A percentile compares a stretch with the other conserved stretches of the same genome.
Evolutionary conservation across 805 yeast genomes (phyloP).

Genomic region (Wickerhamomyces bovis): DNA sequence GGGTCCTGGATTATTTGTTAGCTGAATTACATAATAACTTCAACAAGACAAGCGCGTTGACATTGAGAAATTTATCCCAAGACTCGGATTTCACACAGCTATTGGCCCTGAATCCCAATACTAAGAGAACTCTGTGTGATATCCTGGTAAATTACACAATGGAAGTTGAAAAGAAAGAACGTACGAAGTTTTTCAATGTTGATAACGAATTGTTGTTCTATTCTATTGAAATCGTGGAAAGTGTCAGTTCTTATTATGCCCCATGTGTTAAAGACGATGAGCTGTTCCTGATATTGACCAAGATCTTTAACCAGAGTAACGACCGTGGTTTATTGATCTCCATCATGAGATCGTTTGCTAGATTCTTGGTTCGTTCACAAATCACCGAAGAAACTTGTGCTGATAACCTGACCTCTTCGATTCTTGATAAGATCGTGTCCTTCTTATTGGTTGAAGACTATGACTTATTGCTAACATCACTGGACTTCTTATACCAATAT

Average conservation of each 20-base stretch:
- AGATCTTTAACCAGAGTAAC: constrained; percentile 41
- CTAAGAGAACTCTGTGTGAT: constrained; percentile 39
- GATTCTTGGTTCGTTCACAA: constrained; percentile 62
- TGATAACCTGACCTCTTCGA: constrained; percentile 36
- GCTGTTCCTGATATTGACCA: constrained; percentile 50
- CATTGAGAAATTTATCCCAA: constrained; percentile 76
- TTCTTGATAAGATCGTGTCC: constrained; percentile 50
- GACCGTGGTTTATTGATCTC: constrained; percentile 71
- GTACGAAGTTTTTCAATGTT: constrained; percentile 15
- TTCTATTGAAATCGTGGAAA: constrained; percentile 75
- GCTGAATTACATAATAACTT: constrained; percentile 10
- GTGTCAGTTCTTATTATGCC: constrained; percentile 74
- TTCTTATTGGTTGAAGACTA: constrained; percentile 58
- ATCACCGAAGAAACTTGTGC: constrained; percentile 43
- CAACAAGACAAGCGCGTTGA: constrained; percentile 32
- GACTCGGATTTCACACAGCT: constrained; percentile 78
- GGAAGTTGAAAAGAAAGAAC: constrained; percentile 23
- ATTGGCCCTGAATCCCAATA: constrained; percentile 47
- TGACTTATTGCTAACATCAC: constrained; percentile 64
- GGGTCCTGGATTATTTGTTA: constrained; percentile 22
- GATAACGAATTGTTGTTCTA: constrained; percentile 59
- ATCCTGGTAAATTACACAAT: constrained; percentile 30
- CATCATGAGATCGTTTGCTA: constrained; percentile 68
- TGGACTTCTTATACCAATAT: constrained; percentile 81
- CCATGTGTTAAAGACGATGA: constrained; percentile 70